A percentile compares a stretch with the other conserved stretches of the same genome.
phyloP scores from a whole-genome alignment of 202 grass and related monocot genomes.

The Eragrostis tef region DNA sequence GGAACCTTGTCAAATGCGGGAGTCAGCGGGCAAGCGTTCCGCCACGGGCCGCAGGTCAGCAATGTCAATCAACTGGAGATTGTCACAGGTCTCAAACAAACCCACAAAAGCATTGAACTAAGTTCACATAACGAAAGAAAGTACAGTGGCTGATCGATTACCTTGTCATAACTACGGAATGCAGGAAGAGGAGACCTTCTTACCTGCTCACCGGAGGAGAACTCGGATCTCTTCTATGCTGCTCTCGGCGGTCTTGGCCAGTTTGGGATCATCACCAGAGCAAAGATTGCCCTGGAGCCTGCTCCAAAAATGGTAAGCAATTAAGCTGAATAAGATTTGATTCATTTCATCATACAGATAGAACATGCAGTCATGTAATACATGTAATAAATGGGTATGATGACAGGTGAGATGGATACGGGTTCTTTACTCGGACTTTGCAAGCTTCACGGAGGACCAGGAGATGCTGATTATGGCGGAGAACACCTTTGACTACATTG shows the following conservation, averaged over 20 bases:
- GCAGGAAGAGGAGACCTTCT: slow-evolving; percentile 82
- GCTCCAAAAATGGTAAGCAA: slow-evolving; percentile 81
- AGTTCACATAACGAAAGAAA: background rate
- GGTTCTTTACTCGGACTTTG: slow-evolving; percentile 87
- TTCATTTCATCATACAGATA: background rate
- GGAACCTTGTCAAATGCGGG: slow-evolving; percentile 96
- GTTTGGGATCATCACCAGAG: slow-evolving; percentile 92
- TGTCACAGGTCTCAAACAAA: slow-evolving; percentile 77
- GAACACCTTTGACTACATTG: slow-evolving; percentile 87
- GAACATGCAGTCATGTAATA: slow-evolving; percentile 23
- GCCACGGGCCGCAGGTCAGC: slow-evolving; percentile 93
- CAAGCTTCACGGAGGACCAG: slow-evolving; percentile 86
- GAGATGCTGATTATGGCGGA: slow-evolving; percentile 74
- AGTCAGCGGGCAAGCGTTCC: slow-evolving; percentile 93
- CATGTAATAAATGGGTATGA: slow-evolving; percentile 16
- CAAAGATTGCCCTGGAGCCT: slow-evolving; percentile 76
- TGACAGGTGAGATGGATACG: slow-evolving; percentile 88
- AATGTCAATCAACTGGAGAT: slow-evolving; percentile 94
- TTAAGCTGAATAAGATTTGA: background rate
- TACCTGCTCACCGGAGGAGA: slow-evolving; percentile 71
- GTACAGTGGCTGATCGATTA: slow-evolving; percentile 22
- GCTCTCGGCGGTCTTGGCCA: slow-evolving; percentile 89
- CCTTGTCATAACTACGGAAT: slow-evolving; percentile 32
- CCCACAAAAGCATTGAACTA: slow-evolving; percentile 30
- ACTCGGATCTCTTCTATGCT: slow-evolving; percentile 82